These are phyloP conservation scores for Claviceps quebecensis DNA, from an alignment of 2,329 filamentous ascomycete species.

Conservation along the genomic window DNA sequence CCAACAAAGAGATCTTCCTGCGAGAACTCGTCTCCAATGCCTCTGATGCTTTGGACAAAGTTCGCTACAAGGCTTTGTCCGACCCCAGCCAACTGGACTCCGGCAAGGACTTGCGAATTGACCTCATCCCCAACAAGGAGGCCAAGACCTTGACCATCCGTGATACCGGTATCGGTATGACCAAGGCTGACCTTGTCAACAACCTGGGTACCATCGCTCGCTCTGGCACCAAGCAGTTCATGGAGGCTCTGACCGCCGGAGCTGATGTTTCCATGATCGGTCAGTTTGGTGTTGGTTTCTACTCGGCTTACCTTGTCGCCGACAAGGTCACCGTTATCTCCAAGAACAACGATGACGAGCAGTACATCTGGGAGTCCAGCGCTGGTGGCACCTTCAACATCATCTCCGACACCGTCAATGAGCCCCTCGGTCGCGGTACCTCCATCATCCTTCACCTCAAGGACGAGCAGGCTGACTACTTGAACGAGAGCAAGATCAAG, in stretches of 20 bases:
- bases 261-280: slow-evolving; percentile 99
- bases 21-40: slow-evolving; percentile 97
- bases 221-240: slow-evolving; percentile 99
- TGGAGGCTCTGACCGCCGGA: slow-evolving; percentile 96
- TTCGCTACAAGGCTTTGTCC: slow-evolving; percentile 95
- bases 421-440: slow-evolving; percentile 84
- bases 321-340: slow-evolving; percentile 91
- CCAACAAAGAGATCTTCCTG: slow-evolving; percentile 99
- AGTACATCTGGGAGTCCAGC: slow-evolving; percentile 98
- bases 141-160: slow-evolving; percentile 94
- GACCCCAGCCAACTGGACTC: slow-evolving; percentile 95
- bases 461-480: slow-evolving; percentile 97
- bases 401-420: slow-evolving; percentile 75
- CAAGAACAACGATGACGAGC: slow-evolving; percentile 99
- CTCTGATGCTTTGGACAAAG: slow-evolving; percentile 99
- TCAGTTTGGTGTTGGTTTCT: slow-evolving; percentile 99
- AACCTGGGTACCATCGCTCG: slow-evolving; percentile 99
- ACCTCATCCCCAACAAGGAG: slow-evolving; percentile 97
- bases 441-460: slow-evolving; percentile 98
- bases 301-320: slow-evolving; percentile 98
- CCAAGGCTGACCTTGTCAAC: slow-evolving; percentile 99
- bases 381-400: slow-evolving; percentile 97
- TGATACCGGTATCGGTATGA: slow-evolving; percentile 99
- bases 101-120: slow-evolving; percentile 95
- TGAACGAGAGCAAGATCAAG: slow-evolving; percentile 98